phyloP scores from a whole-genome alignment of 2,329 filamentous ascomycete genomes.

The Colletotrichum sansevieriae region DNA sequence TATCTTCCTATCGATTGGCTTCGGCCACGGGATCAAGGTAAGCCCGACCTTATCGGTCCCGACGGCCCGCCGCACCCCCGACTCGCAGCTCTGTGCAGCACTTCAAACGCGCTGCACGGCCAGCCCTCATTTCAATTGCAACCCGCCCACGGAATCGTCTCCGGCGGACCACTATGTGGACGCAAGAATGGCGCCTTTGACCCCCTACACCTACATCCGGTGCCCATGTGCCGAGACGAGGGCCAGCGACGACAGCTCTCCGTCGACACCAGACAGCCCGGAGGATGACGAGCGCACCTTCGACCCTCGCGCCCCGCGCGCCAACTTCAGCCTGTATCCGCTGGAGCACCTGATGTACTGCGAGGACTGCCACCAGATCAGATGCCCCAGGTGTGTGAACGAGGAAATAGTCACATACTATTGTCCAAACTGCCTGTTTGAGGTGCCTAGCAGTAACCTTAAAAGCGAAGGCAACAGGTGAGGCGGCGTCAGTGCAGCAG shows the following conservation, averaged over 20 bases:
- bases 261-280: constrained; percentile 51
- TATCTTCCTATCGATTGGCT: constrained; percentile 9
- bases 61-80: not conserved
- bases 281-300: constrained; percentile 85
- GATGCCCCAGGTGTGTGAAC: constrained; percentile 89
- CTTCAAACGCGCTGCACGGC: constrained; percentile 32
- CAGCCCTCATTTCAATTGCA: not conserved
- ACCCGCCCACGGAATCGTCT: constrained; percentile 10
- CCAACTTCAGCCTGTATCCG: constrained; percentile 93
- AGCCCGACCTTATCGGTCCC: constrained; percentile 7
- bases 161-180: constrained; percentile 26
- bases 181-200: constrained; percentile 62
- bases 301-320: constrained; percentile 85
- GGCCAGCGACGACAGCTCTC: constrained; percentile 50
- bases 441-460: constrained; percentile 92
- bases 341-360: constrained; percentile 96
- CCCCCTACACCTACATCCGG: constrained; percentile 75
- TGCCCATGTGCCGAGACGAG: constrained; percentile 70
- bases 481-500: constrained; percentile 45
- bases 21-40: constrained; percentile 24
- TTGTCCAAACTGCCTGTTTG: constrained; percentile 95
- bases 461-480: constrained; percentile 95
- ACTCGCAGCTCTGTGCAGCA: constrained; percentile 22
- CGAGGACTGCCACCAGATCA: constrained; percentile 96
- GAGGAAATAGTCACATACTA: constrained; percentile 97